These are phyloP conservation scores for Boletellus emodensis DNA, from an alignment of 768 basidiomycete genomes.

Conservation along the genomic window DNA sequence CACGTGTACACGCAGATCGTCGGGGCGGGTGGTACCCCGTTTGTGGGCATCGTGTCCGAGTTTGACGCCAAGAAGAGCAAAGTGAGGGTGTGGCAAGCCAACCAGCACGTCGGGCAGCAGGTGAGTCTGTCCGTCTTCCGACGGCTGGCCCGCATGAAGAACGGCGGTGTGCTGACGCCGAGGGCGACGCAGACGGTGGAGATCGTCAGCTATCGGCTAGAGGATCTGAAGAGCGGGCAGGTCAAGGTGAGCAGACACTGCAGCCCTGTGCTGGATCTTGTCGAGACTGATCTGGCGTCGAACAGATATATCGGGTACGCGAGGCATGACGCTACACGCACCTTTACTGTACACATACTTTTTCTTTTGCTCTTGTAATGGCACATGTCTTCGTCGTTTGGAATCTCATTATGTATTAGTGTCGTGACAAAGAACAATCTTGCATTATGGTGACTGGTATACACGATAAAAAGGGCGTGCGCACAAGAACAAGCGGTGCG, in stretches of 20 bases:
- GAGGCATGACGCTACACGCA: constrained; percentile 29
- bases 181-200: constrained; percentile 56
- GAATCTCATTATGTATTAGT: neutral
- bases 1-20: constrained; percentile 63
- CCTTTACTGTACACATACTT: neutral
- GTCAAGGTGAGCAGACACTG: constrained; percentile 53
- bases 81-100: constrained; percentile 80
- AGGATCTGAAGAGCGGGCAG: constrained; percentile 82
- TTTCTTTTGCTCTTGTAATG: too few relatives aligned
- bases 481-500: neutral
- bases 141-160: constrained; percentile 27
- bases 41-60: constrained; percentile 76
- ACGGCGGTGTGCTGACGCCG: constrained; percentile 32
- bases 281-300: constrained; percentile 6
- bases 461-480: neutral
- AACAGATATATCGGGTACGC: constrained; percentile 39
- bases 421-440: neutral
- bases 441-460: neutral
- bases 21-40: constrained; percentile 46
- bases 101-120: constrained; percentile 80
- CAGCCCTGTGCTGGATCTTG: neutral
- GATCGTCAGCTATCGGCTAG: constrained; percentile 78
- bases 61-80: constrained; percentile 87
- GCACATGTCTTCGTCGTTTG: neutral
- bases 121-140: constrained; percentile 40